Evolutionary conservation across 2,329 filamentous ascomycete genomes (phyloP).

Genomic region (Ilyonectria sp.): DNA sequence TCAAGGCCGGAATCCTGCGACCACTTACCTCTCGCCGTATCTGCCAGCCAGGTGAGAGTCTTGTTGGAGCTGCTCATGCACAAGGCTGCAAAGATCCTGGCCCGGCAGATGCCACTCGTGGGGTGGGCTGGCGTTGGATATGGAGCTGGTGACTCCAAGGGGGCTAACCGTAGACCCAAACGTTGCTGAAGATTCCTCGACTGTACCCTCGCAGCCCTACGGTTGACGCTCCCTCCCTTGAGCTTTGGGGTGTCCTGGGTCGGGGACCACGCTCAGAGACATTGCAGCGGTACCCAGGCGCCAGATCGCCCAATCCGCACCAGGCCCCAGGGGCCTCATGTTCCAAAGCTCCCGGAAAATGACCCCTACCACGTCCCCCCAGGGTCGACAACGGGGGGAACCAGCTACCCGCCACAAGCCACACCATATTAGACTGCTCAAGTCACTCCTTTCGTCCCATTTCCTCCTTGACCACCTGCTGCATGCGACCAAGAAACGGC

Average conservation of each 20-base stretch:
- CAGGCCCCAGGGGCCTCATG: conserved; percentile 23
- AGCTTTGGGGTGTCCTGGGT: conserved; percentile 22
- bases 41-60: conserved; percentile 28
- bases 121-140: conserved; percentile 45
- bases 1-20: conserved; percentile 23
- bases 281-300: conserved; percentile 30
- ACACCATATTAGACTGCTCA: conserved; percentile 18
- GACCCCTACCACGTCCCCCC: conserved; percentile 32
- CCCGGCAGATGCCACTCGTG: conserved; percentile 46
- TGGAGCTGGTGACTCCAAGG: conserved; percentile 34
- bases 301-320: conserved; percentile 31
- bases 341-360: conserved; percentile 35
- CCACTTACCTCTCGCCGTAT: conserved; percentile 21
- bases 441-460: conserved; percentile 36
- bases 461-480: conserved; percentile 25
- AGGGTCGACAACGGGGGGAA: conserved; percentile 18
- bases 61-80: conserved; percentile 40
- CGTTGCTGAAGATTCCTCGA: conserved; percentile 39
- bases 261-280: conserved; percentile 23
- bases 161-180: conserved; percentile 28
- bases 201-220: conserved; percentile 48
- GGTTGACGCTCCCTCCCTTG: conserved; percentile 28
- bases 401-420: conserved; percentile 20
- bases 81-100: conserved; percentile 48
- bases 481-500: conserved; percentile 43